A percentile compares a stretch with the other conserved stretches of the same genome.
phyloP scores from a whole-genome alignment of 768 basidiomycete species.

The Termitomyces sp. region DNA sequence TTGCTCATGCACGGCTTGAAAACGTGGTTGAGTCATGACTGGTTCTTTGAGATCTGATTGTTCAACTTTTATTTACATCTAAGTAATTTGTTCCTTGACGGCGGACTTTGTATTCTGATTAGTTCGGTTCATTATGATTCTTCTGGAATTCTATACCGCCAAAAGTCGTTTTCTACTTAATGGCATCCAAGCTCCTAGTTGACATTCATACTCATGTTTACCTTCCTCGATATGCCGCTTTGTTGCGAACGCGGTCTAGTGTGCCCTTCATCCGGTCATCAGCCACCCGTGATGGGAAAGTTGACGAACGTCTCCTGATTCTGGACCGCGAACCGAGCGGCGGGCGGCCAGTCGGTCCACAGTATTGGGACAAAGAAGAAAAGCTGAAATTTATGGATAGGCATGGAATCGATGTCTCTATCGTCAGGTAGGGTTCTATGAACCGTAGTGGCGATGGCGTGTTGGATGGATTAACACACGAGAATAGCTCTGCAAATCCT shows the following conservation, averaged over 20 bases:
- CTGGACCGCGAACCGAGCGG: conserved; percentile 74
- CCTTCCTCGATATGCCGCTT: conserved; percentile 68
- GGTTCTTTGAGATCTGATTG: background rate
- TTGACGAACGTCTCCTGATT: conserved; percentile 70
- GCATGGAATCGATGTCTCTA: conserved; percentile 74
- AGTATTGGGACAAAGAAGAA: conserved; percentile 74
- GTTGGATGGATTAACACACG: background rate
- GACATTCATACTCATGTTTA: conserved; percentile 89
- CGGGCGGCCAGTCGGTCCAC: conserved; percentile 76
- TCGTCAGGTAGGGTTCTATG: conserved; percentile 52
- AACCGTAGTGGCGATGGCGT: background rate
- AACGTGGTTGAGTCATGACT: conserved; percentile 8
- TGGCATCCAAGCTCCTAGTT: conserved; percentile 42
- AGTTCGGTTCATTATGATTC: background rate
- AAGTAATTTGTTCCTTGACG: background rate
- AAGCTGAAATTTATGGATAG: conserved; percentile 83
- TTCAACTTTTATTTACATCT: background rate
- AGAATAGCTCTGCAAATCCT: conserved; percentile 73
- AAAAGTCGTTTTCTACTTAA: conserved; percentile 1
- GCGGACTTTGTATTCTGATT: conserved; percentile 15
- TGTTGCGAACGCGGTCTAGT: conserved; percentile 56
- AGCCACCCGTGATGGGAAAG: conserved; percentile 34
- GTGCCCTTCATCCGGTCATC: conserved; percentile 63
- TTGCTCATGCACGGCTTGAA: conserved; percentile 24
- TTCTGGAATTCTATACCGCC: background rate